phyloP scores from a whole-genome alignment of 116 monocot genomes.

The Iris pallida region DNA sequence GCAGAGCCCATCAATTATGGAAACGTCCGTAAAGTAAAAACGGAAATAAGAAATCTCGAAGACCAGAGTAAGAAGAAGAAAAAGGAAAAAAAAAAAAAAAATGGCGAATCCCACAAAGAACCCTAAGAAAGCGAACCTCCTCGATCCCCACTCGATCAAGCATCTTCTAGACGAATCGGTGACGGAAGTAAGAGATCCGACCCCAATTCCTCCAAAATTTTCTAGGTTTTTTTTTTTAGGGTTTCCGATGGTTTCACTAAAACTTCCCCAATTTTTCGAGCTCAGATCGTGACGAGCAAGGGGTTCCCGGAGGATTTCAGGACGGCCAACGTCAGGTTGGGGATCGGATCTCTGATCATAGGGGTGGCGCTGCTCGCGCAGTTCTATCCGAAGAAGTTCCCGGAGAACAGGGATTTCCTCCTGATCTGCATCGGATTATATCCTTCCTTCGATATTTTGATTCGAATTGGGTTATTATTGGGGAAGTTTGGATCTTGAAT shows the following conservation, averaged over 20 bases:
- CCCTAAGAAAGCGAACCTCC: constrained; percentile 92
- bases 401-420: constrained; percentile 71
- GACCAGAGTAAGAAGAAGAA: not conserved
- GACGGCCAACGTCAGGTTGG: constrained; percentile 56
- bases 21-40: too few relatives aligned
- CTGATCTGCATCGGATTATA: constrained; percentile 79
- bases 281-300: constrained; percentile 57
- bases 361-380: constrained; percentile 77
- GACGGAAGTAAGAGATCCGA: constrained; percentile 47
- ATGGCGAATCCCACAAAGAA: constrained; percentile 24
- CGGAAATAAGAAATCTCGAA: not conserved
- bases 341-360: constrained; percentile 65
- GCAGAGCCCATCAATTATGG: too few relatives aligned
- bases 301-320: constrained; percentile 70
- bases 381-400: constrained; percentile 90
- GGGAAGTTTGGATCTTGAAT: not conserved
- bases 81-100: not conserved
- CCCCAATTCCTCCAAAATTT: not conserved
- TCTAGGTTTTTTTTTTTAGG: constrained; percentile 11
- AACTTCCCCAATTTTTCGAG: not conserved
- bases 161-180: constrained; percentile 90
- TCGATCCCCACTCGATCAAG: constrained; percentile 87
- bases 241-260: constrained; percentile 4
- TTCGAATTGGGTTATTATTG: not conserved
- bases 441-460: constrained; percentile 38